Conservation (phyloP, 2,329 filamentous ascomycete genomes). For the Trichoderma atroviride region DNA sequence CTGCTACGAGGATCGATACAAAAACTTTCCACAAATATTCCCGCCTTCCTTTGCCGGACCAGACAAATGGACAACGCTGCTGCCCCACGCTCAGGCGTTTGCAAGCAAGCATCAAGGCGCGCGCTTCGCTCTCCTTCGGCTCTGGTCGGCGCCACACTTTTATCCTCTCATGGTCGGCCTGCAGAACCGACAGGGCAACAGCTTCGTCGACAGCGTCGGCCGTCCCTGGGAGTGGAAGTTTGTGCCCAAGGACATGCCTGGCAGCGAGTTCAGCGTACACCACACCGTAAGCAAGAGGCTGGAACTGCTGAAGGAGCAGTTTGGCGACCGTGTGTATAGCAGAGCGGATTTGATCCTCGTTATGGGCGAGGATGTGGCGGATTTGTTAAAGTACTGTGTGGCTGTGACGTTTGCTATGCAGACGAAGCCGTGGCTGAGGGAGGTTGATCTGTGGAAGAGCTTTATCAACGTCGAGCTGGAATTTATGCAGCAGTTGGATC, state of each 20-base stretch:
- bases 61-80: conserved; percentile 31
- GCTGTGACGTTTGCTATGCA: conserved; percentile 36
- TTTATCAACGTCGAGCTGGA: conserved; percentile 36
- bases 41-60: conserved; percentile 29
- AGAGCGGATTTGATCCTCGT: conserved; percentile 35
- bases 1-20: conserved; percentile 34
- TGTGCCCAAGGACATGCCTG: conserved; percentile 36
- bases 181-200: conserved; percentile 28
- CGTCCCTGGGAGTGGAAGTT: conserved; percentile 37
- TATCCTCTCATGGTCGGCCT: conserved; percentile 36
- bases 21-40: conserved; percentile 24
- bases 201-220: conserved; percentile 35
- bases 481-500: conserved; percentile 31
- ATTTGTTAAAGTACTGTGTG: conserved; percentile 33
- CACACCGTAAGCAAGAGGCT: conserved; percentile 24
- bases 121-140: conserved; percentile 34
- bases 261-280: conserved; percentile 35
- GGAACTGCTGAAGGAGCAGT: conserved; percentile 28
- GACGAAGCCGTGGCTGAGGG: conserved; percentile 37
- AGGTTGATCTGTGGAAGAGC: conserved; percentile 37
- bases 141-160: conserved; percentile 37
- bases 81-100: conserved; percentile 31
- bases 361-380: conserved; percentile 32
- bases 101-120: conserved; percentile 25
- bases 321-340: conserved; percentile 30